A percentile compares a stretch with the other conserved stretches of the same genome.
Evolutionary conservation across 2,329 filamentous ascomycete species (phyloP).

Genomic region (Colletotrichum incanum): DNA sequence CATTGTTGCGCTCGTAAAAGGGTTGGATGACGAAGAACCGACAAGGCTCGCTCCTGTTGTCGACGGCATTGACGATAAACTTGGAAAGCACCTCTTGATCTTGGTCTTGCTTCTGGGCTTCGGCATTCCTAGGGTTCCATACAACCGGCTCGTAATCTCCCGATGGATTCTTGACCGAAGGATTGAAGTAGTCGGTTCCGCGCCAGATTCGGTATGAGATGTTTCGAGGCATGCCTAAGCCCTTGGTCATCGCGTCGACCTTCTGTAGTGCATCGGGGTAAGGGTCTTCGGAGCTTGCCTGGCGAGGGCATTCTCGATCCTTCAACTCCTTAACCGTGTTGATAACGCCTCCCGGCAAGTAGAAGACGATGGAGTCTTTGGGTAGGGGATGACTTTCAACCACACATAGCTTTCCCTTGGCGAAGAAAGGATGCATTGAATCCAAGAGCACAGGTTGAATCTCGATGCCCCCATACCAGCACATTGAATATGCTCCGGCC

Average conservation of each 20-base stretch:
- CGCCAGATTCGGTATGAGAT: constrained; percentile 35
- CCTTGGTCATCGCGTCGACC: constrained; percentile 6
- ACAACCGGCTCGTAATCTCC: background rate
- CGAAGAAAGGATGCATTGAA: constrained; percentile 17
- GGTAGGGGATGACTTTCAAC: constrained; percentile 5
- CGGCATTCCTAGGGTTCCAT: constrained; percentile 11
- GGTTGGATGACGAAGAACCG: constrained; percentile 42
- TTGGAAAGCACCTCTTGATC: constrained; percentile 24
- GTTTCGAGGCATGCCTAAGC: background rate
- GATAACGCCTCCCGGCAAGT: constrained; percentile 28
- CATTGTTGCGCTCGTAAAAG: constrained; percentile 1
- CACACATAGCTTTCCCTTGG: background rate
- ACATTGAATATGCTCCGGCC: background rate
- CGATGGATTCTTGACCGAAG: background rate
- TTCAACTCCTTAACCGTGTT: background rate
- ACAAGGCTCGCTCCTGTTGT: constrained; percentile 14
- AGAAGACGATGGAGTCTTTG: constrained; percentile 28
- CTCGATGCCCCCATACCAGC: constrained; percentile 39
- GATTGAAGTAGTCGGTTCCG: constrained; percentile 40
- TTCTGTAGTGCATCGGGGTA: constrained; percentile 26
- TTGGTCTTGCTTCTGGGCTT: background rate
- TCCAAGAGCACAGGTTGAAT: constrained; percentile 22
- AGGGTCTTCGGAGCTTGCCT: constrained; percentile 5
- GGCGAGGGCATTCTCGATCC: constrained; percentile 16
- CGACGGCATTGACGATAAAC: constrained; percentile 25